phyloP scores from a whole-genome alignment of 2,329 filamentous ascomycete species.

The Chlorencoelia australis region DNA sequence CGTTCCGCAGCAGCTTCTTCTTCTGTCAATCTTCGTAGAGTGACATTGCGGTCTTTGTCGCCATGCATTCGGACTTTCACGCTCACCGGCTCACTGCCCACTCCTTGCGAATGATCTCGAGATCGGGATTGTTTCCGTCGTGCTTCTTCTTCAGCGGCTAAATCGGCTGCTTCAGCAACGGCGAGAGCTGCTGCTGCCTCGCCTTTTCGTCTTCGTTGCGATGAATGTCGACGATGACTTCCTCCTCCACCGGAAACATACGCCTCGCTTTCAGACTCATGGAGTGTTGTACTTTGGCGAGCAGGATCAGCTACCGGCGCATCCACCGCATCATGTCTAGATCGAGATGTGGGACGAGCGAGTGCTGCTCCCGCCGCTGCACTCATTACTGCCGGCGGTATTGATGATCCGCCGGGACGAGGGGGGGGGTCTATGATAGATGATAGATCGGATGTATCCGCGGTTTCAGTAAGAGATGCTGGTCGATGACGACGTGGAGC shows the following conservation, averaged over 20 bases:
- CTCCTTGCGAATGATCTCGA: conserved; percentile 7
- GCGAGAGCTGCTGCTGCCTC: conserved; percentile 37
- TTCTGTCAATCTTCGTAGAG: conserved; percentile 49
- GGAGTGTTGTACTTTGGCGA: too few relatives aligned
- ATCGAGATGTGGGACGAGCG: conserved; percentile 26
- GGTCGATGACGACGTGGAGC: conserved; percentile 33
- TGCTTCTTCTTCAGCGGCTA: conserved; percentile 40
- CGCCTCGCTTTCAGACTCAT: conserved; percentile 36
- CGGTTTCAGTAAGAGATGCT: conserved; percentile 10
- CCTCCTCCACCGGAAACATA: conserved; percentile 33
- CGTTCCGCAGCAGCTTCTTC: conserved; percentile 41
- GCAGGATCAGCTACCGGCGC: too few relatives aligned
- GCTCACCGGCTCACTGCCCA: conserved; percentile 40
- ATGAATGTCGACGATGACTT: conserved; percentile 35
- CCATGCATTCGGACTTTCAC: conserved; percentile 52
- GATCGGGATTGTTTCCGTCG: conserved; percentile 17
- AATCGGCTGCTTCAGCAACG: conserved; percentile 33
- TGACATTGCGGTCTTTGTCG: conserved; percentile 50
- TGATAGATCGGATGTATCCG: conserved; percentile 23
- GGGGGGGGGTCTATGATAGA: conserved; percentile 24
- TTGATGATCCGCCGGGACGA: conserved; percentile 30
- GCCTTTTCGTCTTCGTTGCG: conserved; percentile 36
- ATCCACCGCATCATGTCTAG: conserved; percentile 33
- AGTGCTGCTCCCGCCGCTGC: conserved; percentile 9
- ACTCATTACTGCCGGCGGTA: conserved; percentile 20